Conservation (phyloP, 805 yeast genomes). For the Scheffersomyces amazonensis region DNA sequence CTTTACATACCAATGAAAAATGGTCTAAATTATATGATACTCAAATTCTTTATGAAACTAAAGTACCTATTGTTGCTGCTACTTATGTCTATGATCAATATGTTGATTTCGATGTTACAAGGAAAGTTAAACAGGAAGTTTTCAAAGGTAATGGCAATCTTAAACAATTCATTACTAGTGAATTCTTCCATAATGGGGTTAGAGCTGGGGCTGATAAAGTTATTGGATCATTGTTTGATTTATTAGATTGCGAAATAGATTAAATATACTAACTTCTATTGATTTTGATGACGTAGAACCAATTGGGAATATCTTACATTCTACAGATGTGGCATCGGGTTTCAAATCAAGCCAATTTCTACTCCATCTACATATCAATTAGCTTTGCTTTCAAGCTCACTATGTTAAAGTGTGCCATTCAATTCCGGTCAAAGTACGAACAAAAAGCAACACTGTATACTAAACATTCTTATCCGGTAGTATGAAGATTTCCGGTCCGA, state of each 20-base stretch:
- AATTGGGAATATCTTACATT: no score
- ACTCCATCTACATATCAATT: no score
- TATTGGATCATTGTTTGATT: constrained; percentile 34
- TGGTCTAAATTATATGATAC: constrained; percentile 40
- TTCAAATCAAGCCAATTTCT: no score
- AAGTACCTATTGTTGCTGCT: constrained; percentile 49
- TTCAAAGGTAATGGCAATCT: constrained; percentile 32
- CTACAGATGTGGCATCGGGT: no score
- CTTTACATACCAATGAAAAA: constrained; percentile 25
- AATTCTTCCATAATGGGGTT: constrained; percentile 50
- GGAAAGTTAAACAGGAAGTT: constrained; percentile 27
- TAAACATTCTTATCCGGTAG: no score
- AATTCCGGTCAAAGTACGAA: no score
- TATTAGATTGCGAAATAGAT: constrained; percentile 40
- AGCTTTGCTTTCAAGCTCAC: no score
- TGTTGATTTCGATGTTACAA: constrained; percentile 45
- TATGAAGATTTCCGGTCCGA: no score
- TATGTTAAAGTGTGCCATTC: no score
- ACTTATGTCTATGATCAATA: constrained; percentile 49
- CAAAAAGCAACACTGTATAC: no score
- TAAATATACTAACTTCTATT: no score
- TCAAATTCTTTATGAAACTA: constrained; percentile 20
- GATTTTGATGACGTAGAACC: no score
- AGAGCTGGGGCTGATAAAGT: constrained; percentile 40
- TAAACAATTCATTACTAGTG: constrained; percentile 44